Evolutionary conservation across 2,329 filamentous ascomycete species (phyloP).

Genomic region (Aspergillus sojae): DNA sequence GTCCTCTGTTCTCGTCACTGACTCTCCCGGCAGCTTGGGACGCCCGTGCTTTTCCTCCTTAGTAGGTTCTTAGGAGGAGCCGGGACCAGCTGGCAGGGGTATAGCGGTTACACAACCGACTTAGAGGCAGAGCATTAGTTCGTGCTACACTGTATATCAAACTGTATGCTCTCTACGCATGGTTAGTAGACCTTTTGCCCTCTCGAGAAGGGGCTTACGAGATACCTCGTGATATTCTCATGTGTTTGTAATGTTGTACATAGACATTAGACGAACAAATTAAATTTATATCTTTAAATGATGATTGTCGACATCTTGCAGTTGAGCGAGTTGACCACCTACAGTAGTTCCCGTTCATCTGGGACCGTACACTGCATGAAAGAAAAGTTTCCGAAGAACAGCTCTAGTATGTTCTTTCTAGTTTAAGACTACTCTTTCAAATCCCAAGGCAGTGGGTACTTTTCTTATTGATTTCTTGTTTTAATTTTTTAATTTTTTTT

Average conservation of each 20-base stretch:
- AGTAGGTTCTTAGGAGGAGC: neutral
- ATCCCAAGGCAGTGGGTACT: neutral
- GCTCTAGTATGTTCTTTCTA: neutral
- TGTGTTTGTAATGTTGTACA: neutral
- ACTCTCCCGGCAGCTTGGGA: conserved; percentile 23
- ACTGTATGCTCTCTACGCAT: neutral
- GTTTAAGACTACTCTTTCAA: neutral
- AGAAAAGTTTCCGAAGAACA: conserved; percentile 17
- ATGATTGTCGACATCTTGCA: neutral
- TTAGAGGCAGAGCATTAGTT: neutral
- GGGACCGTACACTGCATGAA: conserved; percentile 14
- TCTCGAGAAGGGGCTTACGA: neutral
- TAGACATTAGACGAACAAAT: neutral
- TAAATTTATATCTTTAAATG: neutral
- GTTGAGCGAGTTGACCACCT: neutral
- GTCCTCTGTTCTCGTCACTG: neutral
- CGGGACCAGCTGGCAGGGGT: conserved; percentile 5
- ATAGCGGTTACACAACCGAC: neutral
- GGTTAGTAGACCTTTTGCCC: neutral
- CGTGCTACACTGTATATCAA: neutral
- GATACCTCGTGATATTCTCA: neutral
- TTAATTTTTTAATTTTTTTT: neutral
- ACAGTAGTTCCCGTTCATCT: conserved; percentile 11
- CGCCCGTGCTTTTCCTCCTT: conserved; percentile 23
- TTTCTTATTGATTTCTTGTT: neutral